Conservation (phyloP, 805 yeast genomes). For the Wickerhamiella domercqiae region DNA sequence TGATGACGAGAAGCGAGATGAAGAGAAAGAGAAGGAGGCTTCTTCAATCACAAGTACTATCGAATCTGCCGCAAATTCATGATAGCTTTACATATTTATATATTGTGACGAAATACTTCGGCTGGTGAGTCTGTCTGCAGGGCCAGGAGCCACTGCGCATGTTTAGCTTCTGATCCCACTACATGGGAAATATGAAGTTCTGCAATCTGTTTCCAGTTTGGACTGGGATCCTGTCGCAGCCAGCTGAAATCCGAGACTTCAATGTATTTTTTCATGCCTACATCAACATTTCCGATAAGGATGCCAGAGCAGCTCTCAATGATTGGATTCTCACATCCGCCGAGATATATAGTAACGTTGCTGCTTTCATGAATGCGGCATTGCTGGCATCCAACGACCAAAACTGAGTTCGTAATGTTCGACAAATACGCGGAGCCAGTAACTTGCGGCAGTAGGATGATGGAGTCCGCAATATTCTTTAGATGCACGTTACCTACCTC, state of each 20-base stretch:
- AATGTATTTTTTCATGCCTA: conserved; percentile 3
- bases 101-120: not conserved
- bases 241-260: conserved; percentile 21
- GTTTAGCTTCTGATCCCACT: conserved; percentile 1
- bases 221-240: conserved; percentile 11
- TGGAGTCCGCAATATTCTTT: conserved; percentile 10
- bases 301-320: conserved; percentile 17
- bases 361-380: conserved; percentile 19
- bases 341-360: conserved; percentile 11
- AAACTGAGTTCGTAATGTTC: conserved; percentile 8
- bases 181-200: not conserved
- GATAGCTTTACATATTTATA: no score
- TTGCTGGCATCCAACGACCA: conserved; percentile 18
- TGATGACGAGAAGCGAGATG: conserved; percentile 36
- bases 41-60: no score
- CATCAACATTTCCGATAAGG: conserved; percentile 13
- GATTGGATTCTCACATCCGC: conserved; percentile 20
- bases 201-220: conserved; percentile 9
- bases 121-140: not conserved
- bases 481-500: conserved; percentile 7
- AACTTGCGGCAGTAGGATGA: conserved; percentile 11
- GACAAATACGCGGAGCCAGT: conserved; percentile 16
- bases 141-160: not conserved
- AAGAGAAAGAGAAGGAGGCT: no score
- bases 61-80: no score